These are phyloP conservation scores for Aspergillus aculeatus DNA, from an alignment of 2,329 filamentous ascomycete species.

Conservation along the genomic window DNA sequence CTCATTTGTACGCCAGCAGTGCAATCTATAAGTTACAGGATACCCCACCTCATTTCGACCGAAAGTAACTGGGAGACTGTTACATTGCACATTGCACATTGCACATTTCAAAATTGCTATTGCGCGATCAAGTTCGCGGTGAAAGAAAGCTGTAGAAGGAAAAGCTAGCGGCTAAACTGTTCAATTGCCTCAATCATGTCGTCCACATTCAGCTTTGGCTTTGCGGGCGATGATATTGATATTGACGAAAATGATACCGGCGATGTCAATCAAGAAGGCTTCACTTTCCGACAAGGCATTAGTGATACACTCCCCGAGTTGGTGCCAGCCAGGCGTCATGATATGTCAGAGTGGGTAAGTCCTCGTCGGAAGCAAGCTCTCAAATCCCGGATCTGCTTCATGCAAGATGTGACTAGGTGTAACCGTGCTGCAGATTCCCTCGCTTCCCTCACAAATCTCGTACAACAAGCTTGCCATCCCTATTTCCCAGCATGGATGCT, in stretches of 20 bases:
- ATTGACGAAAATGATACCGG: conserved; percentile 39
- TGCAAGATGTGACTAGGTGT: conserved; percentile 8
- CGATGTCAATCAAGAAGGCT: conserved; percentile 17
- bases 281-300: conserved; percentile 4
- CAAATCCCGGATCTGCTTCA: background rate
- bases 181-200: conserved; percentile 11
- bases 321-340: conserved; percentile 42
- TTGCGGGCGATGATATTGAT: conserved; percentile 60
- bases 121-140: too few relatives aligned
- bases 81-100: too few relatives aligned
- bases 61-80: background rate
- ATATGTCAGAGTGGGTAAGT: conserved; percentile 51
- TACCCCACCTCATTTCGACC: background rate
- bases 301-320: conserved; percentile 28
- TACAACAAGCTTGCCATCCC: conserved; percentile 54
- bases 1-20: background rate
- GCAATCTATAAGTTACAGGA: background rate
- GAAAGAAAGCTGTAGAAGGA: background rate
- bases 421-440: conserved; percentile 45
- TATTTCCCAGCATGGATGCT: conserved; percentile 17
- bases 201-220: conserved; percentile 56
- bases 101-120: too few relatives aligned
- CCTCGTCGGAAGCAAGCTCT: background rate
- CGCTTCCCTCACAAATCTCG: conserved; percentile 59
- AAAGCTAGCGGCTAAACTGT: background rate